Evolutionary conservation across 345 rosid genomes (phyloP), one percentile per base, ranked within the genome.

Genomic region (Hypericum androsaemum): DNA sequence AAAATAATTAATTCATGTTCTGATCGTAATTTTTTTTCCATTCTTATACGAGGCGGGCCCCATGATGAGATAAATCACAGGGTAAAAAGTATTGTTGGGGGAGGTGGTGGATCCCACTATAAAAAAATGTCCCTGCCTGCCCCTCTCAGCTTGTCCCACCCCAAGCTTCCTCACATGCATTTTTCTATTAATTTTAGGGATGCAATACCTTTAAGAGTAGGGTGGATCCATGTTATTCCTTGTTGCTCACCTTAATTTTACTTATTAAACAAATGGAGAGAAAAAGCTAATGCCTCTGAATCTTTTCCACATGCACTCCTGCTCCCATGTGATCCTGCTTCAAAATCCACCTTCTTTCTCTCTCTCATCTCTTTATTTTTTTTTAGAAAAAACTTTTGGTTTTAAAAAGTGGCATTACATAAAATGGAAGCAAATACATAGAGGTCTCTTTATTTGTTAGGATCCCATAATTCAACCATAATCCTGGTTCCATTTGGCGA

Each of bases 251-350:
- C 62, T 50, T 45, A 16, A 44, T 50, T 22, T 73, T 41, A 58
- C 63, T 63, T 68, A 43, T 7, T n/a, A 43, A 7, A 43, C 1
- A 43, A 6, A 9, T 6, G 14, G 13, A 52, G 64, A 57, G 37
- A 66, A 52, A 43, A 52, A 63, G 58, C 72, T 68, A 55, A 13
- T 41, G 32, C 32, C 52, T 77, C 77, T 75, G 86, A 75, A 81
- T 70, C 88, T 73, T 81, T 88, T 76, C 74, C 89, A 84, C 81
- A 79, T 76, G 94, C 75, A 61, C 66, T 53, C 52, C 81, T 79
- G 82, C 58, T 80, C 78, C 86, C 94, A 84, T 84, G 86, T 81
- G 94, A 22, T 81, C 55, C 64, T 67, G 77, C 74, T 68, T 70
- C 71, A 12, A 50, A 39, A 43, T 47, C 44, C 40, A 3, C 11